Evolutionary conservation across 257 asterid species (phyloP).

Genomic region (Ilex aquifolium): DNA sequence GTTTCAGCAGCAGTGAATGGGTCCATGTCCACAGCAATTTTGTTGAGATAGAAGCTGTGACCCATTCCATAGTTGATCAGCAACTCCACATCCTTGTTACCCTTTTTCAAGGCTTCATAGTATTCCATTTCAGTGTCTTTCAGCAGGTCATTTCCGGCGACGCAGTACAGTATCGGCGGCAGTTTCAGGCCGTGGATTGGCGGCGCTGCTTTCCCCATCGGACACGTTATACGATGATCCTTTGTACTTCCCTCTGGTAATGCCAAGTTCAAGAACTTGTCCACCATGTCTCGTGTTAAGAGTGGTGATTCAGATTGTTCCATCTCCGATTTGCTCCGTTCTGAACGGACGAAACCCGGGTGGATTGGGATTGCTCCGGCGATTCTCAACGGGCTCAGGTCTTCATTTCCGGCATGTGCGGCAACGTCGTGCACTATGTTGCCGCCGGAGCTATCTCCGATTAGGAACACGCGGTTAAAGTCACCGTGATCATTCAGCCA

Average conservation of each 20-base stretch:
- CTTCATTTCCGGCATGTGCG: constrained; percentile 32
- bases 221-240: constrained; percentile 60
- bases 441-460: constrained; percentile 73
- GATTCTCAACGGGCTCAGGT: constrained; percentile 22
- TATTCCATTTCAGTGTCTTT: constrained; percentile 46
- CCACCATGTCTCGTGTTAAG: constrained; percentile 51
- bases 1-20: constrained; percentile 30
- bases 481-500: constrained; percentile 29
- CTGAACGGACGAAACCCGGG: constrained; percentile 46
- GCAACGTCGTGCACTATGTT: constrained; percentile 60
- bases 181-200: constrained; percentile 32
- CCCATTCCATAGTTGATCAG: constrained; percentile 38
- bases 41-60: constrained; percentile 62
- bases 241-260: constrained; percentile 55
- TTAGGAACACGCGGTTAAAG: constrained; percentile 40
- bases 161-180: constrained; percentile 56
- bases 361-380: constrained; percentile 58
- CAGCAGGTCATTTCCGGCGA: constrained; percentile 51
- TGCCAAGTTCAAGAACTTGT: constrained; percentile 42
- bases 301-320: constrained; percentile 56
- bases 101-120: constrained; percentile 40
- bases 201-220: constrained; percentile 51
- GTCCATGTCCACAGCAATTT: constrained; percentile 43
- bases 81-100: constrained; percentile 38
- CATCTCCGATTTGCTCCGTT: constrained; percentile 57